Evolutionary conservation across 495 filamentous ascomycete genomes (phyloP), one percentile per base, ranked within the genome.

Genomic region (Tuber calosporum): DNA sequence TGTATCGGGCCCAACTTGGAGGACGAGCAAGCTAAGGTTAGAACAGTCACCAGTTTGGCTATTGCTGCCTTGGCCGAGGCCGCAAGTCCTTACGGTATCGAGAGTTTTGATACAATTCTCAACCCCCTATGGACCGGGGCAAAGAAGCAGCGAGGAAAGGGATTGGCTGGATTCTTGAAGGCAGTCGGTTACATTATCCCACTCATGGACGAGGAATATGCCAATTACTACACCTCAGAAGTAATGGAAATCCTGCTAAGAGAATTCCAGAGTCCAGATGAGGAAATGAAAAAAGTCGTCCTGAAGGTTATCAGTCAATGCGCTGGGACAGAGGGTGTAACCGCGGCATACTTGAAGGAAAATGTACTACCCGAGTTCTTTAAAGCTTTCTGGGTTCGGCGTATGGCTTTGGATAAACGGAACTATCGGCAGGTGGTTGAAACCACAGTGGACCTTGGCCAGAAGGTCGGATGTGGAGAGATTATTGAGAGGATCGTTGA

Each of bases 261-360:
- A 75, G 96, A 99, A 82, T 97, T 98, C 79, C 90, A 93, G 17
- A 97, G 93, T 2, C 95, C 94, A 0, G 96, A 99, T 77, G 96
- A 99, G 82, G 96, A 99, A 83, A 99, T 99, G 96, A 99, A 99
- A 85, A 98, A 98, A 84, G 94, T 98, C 2, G 95, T 98, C 17
- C 84, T 98, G 48, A 98, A 98, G 83, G 96, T 98, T 45, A 90
- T 98, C 22, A 97, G 93, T n/a, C 96, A 98, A 81, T 98, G 95
- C 82, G 91, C 94, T 22, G 90, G 90, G 78, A 98, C 95, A 0
- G 90, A 94, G 79, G 96, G 96, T 84, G 95, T 99, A 19, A 98
- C 96, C 73, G 91, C 93, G 62, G 88, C 88, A 68, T 99, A 97
- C 81, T 87, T 99, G 38, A 97, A 97, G 83, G 93, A 98, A 81